Evolutionary conservation across 345 rosid genomes (phyloP).

Genomic region (Litchi chinensis): DNA sequence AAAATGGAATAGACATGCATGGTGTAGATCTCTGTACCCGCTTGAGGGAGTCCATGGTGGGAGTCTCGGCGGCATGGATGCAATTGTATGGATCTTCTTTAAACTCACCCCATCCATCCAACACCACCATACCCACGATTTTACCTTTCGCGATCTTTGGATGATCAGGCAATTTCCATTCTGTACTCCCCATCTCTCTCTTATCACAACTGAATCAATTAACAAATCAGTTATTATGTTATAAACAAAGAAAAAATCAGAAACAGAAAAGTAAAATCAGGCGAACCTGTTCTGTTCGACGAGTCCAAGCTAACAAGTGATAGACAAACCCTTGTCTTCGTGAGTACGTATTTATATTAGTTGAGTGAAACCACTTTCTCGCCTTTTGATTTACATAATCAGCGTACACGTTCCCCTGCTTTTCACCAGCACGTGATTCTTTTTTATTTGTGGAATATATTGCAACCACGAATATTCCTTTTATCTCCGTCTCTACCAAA

Average conservation of each 20-base stretch:
- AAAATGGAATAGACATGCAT: not conserved
- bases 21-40: constrained; percentile 36
- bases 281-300: not conserved
- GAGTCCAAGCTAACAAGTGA: not conserved
- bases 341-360: not conserved
- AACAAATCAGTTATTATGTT: not conserved
- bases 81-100: constrained; percentile 82
- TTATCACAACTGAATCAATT: not conserved
- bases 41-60: constrained; percentile 91
- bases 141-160: constrained; percentile 79
- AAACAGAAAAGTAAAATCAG: no score
- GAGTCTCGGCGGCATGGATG: constrained; percentile 89
- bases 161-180: constrained; percentile 80
- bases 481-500: not conserved
- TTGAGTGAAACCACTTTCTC: not conserved
- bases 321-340: not conserved
- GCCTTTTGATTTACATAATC: not conserved
- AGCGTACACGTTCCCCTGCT: not conserved
- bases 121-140: constrained; percentile 71
- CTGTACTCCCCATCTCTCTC: constrained; percentile 58
- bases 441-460: not conserved
- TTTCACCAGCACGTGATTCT: not conserved
- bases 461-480: constrained; percentile 3
- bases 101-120: constrained; percentile 98
- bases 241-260: not conserved